phyloP scores from a whole-genome alignment of 116 monocot genomes.

The Papilionanthe hybrid region DNA sequence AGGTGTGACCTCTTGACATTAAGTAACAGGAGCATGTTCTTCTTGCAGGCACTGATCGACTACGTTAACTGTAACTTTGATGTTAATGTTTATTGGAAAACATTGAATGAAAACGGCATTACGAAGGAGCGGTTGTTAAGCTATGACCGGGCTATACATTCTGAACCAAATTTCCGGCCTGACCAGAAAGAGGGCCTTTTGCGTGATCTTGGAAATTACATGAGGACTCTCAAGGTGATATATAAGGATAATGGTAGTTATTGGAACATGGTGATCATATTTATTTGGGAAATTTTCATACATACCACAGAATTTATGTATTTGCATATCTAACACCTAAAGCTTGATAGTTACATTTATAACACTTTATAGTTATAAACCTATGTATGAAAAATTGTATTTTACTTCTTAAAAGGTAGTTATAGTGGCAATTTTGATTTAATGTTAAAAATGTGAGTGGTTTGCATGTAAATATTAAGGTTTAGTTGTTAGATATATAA shows the following conservation, averaged over 20 bases:
- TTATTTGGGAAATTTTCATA: too few relatives aligned
- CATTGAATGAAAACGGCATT: slow-evolving; percentile 72
- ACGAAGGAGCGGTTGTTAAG: slow-evolving; percentile 93
- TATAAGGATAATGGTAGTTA: not conserved
- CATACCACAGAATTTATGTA: too few relatives aligned
- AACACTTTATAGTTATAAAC: too few relatives aligned
- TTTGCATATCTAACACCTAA: too few relatives aligned
- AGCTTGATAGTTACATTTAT: too few relatives aligned
- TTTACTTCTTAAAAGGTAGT: too few relatives aligned
- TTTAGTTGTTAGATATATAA: too few relatives aligned
- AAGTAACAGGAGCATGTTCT: slow-evolving; percentile 7
- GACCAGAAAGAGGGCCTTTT: slow-evolving; percentile 87
- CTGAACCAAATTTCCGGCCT: slow-evolving; percentile 73
- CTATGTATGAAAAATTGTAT: too few relatives aligned
- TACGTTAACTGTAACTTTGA: slow-evolving; percentile 79
- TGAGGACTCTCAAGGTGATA: slow-evolving; percentile 91
- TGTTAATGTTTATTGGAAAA: slow-evolving; percentile 83
- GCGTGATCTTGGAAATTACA: slow-evolving; percentile 80
- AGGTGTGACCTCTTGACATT: slow-evolving; percentile 1
- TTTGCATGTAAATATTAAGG: too few relatives aligned
- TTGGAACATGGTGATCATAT: not conserved
- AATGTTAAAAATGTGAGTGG: too few relatives aligned
- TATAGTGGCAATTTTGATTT: too few relatives aligned
- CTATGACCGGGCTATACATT: slow-evolving; percentile 94
- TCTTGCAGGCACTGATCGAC: slow-evolving; percentile 87